These are phyloP conservation scores for Wallacemonas sp. DNA, from an alignment of 208 protist genomes.

Conservation along the genomic window DNA sequence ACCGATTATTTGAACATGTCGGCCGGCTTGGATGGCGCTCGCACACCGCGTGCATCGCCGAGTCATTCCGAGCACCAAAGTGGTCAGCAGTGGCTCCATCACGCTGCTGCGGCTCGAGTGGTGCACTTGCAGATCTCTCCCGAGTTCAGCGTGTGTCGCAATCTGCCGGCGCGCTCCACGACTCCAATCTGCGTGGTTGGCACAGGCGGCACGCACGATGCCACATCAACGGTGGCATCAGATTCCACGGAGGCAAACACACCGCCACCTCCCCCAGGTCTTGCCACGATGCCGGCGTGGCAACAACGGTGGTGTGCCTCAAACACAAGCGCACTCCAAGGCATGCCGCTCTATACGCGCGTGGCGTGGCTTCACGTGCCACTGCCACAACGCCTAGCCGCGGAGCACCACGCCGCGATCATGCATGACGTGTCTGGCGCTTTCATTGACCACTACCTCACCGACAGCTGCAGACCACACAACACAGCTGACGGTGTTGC, in stretches of 20 bases:
- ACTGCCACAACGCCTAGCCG: neutral
- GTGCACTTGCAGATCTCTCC: neutral
- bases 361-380: conserved; percentile 16
- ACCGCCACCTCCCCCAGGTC: no score
- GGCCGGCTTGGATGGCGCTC: no score
- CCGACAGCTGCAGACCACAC: conserved; percentile 12
- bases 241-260: no score
- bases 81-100: conserved; percentile 1
- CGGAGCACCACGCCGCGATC: neutral
- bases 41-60: no score
- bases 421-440: conserved; percentile 20
- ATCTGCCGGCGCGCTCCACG: no score
- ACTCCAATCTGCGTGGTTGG: no score
- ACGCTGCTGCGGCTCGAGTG: neutral
- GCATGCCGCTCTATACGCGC: conserved; percentile 17
- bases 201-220: no score
- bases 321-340: no score
- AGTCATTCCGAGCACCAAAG: no score
- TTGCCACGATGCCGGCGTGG: neutral
- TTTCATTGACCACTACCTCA: conserved; percentile 11
- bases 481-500: neutral
- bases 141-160: no score
- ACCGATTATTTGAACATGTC: no score
- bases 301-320: neutral
- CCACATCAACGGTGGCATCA: no score